Evolutionary conservation across 495 filamentous ascomycete species (phyloP).

Genomic region (Cercophora scortea): DNA sequence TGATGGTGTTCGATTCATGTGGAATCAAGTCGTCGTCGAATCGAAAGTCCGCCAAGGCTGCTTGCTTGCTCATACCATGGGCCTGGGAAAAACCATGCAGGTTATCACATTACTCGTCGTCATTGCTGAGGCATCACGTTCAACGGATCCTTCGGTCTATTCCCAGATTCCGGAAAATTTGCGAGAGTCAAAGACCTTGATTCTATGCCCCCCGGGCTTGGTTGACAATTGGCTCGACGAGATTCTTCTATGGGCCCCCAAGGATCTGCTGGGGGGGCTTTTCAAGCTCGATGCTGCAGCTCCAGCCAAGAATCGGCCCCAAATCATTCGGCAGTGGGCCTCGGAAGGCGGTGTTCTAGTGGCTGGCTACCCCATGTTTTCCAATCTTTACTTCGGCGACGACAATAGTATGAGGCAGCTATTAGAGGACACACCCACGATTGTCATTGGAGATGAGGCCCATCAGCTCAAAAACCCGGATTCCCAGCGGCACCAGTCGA

Average conservation of each 20-base stretch:
- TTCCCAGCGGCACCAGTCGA: slow-evolving; percentile 42
- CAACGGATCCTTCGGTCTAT: slow-evolving; percentile 44
- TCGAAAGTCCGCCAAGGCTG: slow-evolving; percentile 58
- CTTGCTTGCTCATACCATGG: slow-evolving; percentile 88
- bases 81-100: slow-evolving; percentile 91
- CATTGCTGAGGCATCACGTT: slow-evolving; percentile 56
- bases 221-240: slow-evolving; percentile 82
- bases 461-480: slow-evolving; percentile 64
- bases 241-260: slow-evolving; percentile 58
- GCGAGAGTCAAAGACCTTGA: slow-evolving; percentile 53
- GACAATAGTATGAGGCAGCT: slow-evolving; percentile 25
- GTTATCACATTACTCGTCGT: slow-evolving; percentile 72
- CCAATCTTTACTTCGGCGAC: slow-evolving; percentile 17
- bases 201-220: slow-evolving; percentile 69
- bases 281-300: slow-evolving; percentile 38
- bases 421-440: slow-evolving; percentile 53
- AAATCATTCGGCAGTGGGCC: slow-evolving; percentile 50
- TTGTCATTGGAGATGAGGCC: slow-evolving; percentile 86
- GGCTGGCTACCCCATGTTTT: slow-evolving; percentile 64
- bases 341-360: slow-evolving; percentile 63
- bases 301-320: slow-evolving; percentile 24
- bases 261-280: slow-evolving; percentile 41
- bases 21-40: slow-evolving; percentile 63
- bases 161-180: slow-evolving; percentile 61
- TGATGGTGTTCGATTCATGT: slow-evolving; percentile 78